A percentile compares a stretch with the other conserved stretches of the same genome.
Conservation (phyloP, 2,329 filamentous ascomycete species). For the Botrytis cinerea region DNA sequence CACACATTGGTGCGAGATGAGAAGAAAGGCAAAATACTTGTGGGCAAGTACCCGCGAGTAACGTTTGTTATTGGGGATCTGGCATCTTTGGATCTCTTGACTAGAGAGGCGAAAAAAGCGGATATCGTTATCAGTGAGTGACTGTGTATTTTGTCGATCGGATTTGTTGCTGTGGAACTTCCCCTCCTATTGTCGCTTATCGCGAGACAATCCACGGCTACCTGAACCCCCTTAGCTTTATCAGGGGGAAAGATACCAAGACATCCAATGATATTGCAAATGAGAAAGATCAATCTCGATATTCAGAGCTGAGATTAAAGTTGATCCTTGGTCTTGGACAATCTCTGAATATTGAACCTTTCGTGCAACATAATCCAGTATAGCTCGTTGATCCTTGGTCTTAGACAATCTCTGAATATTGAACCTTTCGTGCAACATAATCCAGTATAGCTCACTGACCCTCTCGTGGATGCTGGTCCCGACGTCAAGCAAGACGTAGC, state of each 20-base stretch:
- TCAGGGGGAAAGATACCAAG: too few species aligned
- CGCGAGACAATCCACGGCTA: too few species aligned
- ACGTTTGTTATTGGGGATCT: conserved; percentile 22
- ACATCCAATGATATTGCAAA: neutral
- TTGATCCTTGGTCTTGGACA: neutral
- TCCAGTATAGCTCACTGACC: neutral
- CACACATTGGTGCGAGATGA: conserved; percentile 25
- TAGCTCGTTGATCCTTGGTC: too few species aligned
- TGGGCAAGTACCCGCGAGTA: conserved; percentile 24
- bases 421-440: neutral
- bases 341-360: neutral
- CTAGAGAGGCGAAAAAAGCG: conserved; percentile 13
- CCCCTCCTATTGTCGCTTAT: neutral
- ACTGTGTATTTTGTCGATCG: neutral
- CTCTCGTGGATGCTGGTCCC: conserved; percentile 19
- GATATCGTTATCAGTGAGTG: conserved; percentile 28
- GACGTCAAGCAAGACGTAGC: conserved; percentile 21
- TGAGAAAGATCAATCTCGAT: too few species aligned
- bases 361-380: neutral
- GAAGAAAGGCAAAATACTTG: conserved; percentile 15
- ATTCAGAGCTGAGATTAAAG: neutral
- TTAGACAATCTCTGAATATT: neutral
- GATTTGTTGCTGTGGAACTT: neutral
- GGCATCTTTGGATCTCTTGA: conserved; percentile 22
- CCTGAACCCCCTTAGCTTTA: neutral